Conservation (phyloP, 768 basidiomycete species). For the Boletus rubescentipes region DNA sequence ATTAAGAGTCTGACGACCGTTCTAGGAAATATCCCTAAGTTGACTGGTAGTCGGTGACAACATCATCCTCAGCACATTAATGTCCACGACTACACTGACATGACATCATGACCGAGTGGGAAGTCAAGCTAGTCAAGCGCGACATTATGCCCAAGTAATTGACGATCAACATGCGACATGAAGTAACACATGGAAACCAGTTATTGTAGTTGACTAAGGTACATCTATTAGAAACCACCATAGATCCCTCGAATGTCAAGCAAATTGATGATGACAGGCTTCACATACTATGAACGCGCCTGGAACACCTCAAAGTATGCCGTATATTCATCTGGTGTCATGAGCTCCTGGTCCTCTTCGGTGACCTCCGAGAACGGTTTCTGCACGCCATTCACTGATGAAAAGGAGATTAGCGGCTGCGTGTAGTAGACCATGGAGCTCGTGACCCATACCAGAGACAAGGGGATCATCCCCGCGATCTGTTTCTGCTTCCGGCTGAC, state of each 20-base stretch:
- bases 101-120: no score
- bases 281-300: slow-evolving; percentile 33
- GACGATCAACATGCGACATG: not conserved
- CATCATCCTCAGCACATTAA: no score
- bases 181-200: not conserved
- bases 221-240: slow-evolving; percentile 13
- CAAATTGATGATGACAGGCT: not conserved
- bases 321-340: slow-evolving; percentile 93
- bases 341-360: slow-evolving; percentile 88
- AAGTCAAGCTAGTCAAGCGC: no score
- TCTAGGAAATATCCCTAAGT: slow-evolving; percentile 13
- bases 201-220: slow-evolving; percentile 15
- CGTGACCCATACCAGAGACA: slow-evolving; percentile 56
- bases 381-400: slow-evolving; percentile 68
- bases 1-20: slow-evolving; percentile 12
- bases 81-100: no score
- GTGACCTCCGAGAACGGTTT: slow-evolving; percentile 80
- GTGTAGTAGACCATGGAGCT: not conserved
- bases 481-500: not conserved
- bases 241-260: slow-evolving; percentile 12
- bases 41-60: no score
- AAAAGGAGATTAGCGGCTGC: not conserved
- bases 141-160: no score
- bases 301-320: slow-evolving; percentile 73
- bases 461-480: slow-evolving; percentile 51